Conservation (phyloP, 805 yeast species). For the Suhomyces canberraensis region DNA sequence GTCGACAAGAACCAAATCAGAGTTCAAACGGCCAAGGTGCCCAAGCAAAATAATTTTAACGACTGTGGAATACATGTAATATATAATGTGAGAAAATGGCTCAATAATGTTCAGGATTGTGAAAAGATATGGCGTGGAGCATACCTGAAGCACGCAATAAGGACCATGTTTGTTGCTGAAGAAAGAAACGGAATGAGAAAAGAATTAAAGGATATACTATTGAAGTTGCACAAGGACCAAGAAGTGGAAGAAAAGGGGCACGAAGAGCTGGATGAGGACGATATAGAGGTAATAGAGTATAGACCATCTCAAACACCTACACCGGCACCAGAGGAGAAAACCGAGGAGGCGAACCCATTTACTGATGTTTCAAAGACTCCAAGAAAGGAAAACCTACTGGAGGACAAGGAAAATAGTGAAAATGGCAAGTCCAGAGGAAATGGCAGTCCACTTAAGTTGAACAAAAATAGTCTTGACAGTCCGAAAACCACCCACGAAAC, state of each 20-base stretch:
- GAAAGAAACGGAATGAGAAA: slow-evolving; percentile 30
- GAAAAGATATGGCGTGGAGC: slow-evolving; percentile 45
- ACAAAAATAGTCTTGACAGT: background rate
- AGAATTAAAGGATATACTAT: slow-evolving; percentile 21
- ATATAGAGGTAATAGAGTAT: slow-evolving; percentile 18
- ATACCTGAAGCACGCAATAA: slow-evolving; percentile 9
- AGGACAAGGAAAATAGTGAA: too few relatives aligned
- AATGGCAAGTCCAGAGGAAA: background rate
- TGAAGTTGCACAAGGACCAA: slow-evolving; percentile 22
- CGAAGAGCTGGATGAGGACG: slow-evolving; percentile 16
- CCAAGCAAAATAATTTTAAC: slow-evolving; percentile 81
- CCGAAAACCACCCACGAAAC: background rate
- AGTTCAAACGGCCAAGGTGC: slow-evolving; percentile 55
- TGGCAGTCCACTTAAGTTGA: background rate
- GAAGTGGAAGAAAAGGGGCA: slow-evolving; percentile 3
- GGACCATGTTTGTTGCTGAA: slow-evolving; percentile 22
- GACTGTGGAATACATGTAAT: slow-evolving; percentile 95
- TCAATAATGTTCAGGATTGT: slow-evolving; percentile 47
- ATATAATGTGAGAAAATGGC: slow-evolving; percentile 61
- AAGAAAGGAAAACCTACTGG: too few relatives aligned
- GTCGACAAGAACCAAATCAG: slow-evolving; percentile 47
- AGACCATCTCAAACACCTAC: background rate
- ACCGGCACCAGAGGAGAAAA: background rate
- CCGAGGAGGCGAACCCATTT: background rate
- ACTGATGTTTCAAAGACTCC: too few relatives aligned